Evolutionary conservation across 129 eudicot genomes (phyloP).

Genomic region (Escallonia herrerae): DNA sequence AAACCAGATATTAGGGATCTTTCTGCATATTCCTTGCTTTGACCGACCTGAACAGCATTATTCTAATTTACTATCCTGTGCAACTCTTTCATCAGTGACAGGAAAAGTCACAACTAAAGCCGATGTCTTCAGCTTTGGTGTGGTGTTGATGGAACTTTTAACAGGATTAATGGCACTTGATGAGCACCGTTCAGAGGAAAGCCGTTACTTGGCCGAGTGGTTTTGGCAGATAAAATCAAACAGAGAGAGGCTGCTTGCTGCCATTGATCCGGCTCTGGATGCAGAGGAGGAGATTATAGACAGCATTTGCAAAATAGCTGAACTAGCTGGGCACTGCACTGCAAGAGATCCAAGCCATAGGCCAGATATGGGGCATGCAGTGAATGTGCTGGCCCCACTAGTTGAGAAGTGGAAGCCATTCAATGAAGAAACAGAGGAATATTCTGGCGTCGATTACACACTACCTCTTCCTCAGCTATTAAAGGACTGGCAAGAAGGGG

Average conservation of each 20-base stretch:
- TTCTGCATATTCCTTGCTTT: too few relatives aligned
- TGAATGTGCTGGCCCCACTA: constrained; percentile 30
- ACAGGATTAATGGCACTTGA: constrained; percentile 48
- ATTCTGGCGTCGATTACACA: constrained; percentile 14
- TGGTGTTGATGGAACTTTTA: constrained; percentile 48
- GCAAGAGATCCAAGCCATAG: constrained; percentile 45
- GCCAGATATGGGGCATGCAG: constrained; percentile 48
- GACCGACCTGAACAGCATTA: too few relatives aligned
- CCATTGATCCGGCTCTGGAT: constrained; percentile 32
- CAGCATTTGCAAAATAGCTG: constrained; percentile 21
- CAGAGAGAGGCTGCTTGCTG: constrained; percentile 20
- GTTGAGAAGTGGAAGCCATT: constrained; percentile 42
- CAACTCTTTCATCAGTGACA: constrained; percentile 21
- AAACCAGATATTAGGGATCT: too few relatives aligned
- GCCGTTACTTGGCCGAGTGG: constrained; percentile 46
- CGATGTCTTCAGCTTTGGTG: constrained; percentile 54
- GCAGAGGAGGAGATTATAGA: constrained; percentile 22
- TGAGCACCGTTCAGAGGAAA: constrained; percentile 40
- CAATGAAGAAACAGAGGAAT: constrained; percentile 20
- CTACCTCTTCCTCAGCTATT: constrained; percentile 31
- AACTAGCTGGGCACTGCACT: constrained; percentile 47
- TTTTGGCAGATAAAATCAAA: constrained; percentile 39
- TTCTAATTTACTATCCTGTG: too few relatives aligned
- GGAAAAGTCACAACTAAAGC: constrained; percentile 50
- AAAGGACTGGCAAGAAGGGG: constrained; percentile 39